Conservation (phyloP, 768 basidiomycete genomes). For the Nidularia sp. region DNA sequence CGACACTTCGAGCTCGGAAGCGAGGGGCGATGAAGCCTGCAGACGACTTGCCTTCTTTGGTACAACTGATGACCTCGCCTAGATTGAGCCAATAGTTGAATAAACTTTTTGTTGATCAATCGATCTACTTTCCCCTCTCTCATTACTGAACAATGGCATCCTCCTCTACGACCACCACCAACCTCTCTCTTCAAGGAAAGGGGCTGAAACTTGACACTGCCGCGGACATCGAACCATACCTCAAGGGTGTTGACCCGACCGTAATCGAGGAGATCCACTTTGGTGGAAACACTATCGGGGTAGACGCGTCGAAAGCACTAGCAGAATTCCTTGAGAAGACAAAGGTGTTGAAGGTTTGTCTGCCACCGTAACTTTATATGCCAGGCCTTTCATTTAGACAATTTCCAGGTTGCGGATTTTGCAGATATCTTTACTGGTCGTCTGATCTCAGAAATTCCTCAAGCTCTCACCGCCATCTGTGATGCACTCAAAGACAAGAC, state of each 20-base stretch:
- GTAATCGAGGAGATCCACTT: conserved; percentile 85
- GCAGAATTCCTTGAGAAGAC: conserved; percentile 75
- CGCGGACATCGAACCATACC: conserved; percentile 70
- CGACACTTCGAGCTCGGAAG: no score
- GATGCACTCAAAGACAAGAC: conserved; percentile 79
- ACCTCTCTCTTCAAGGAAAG: conserved; percentile 49
- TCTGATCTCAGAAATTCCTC: conserved; percentile 92
- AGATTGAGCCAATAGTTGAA: no score
- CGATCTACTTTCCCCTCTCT: background rate
- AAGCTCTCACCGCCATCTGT: conserved; percentile 83
- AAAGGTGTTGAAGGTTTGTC: conserved; percentile 61
- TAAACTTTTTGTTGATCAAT: background rate
- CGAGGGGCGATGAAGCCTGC: no score
- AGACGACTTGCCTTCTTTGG: no score
- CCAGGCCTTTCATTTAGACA: background rate
- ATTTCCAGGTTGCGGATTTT: conserved; percentile 83
- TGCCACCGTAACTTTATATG: background rate
- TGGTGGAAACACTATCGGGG: conserved; percentile 91
- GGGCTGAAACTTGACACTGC: conserved; percentile 79
- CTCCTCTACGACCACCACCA: conserved; percentile 14
- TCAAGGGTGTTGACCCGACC: conserved; percentile 60
- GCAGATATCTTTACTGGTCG: conserved; percentile 98
- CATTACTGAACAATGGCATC: background rate
- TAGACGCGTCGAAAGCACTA: conserved; percentile 83
- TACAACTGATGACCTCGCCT: no score